phyloP scores from a whole-genome alignment of 2,329 filamentous ascomycete genomes.

The Paraphoma sp. region DNA sequence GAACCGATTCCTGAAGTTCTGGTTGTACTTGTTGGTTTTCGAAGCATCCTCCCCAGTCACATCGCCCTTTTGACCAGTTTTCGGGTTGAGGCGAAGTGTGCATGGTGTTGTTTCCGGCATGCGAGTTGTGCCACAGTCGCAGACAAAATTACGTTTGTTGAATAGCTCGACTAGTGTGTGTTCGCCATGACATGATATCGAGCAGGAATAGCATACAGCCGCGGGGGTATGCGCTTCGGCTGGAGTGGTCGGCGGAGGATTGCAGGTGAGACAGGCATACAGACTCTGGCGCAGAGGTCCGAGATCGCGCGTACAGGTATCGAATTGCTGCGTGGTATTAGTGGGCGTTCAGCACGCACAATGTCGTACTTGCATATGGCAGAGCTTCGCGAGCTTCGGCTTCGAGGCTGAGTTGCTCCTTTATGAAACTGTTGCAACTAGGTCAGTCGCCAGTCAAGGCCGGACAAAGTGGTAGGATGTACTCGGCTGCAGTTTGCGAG shows the following conservation, averaged over 20 bases:
- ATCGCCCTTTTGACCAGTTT: conserved; percentile 76
- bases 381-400: conserved; percentile 93
- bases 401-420: conserved; percentile 87
- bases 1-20: conserved; percentile 93
- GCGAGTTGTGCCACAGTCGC: conserved; percentile 91
- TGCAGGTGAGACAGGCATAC: conserved; percentile 94
- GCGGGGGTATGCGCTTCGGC: conserved; percentile 73
- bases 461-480: conserved; percentile 3
- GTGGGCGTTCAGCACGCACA: background rate
- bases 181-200: conserved; percentile 94
- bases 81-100: conserved; percentile 72
- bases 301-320: conserved; percentile 88
- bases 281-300: conserved; percentile 86
- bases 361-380: conserved; percentile 73
- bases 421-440: conserved; percentile 72
- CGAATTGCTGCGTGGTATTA: conserved; percentile 73
- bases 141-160: conserved; percentile 92
- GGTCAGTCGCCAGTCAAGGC: conserved; percentile 1
- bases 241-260: conserved; percentile 72
- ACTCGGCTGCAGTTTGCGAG: conserved; percentile 63
- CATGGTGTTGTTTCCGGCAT: conserved; percentile 76
- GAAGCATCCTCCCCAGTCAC: conserved; percentile 79
- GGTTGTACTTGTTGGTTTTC: conserved; percentile 84
- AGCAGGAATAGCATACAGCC: conserved; percentile 95
- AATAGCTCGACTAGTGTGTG: conserved; percentile 96